Percentiles rank a stretch among this genome's conserved stretches.
Conservation (phyloP, 257 asterid genomes). For the Solanum arcanum region DNA sequence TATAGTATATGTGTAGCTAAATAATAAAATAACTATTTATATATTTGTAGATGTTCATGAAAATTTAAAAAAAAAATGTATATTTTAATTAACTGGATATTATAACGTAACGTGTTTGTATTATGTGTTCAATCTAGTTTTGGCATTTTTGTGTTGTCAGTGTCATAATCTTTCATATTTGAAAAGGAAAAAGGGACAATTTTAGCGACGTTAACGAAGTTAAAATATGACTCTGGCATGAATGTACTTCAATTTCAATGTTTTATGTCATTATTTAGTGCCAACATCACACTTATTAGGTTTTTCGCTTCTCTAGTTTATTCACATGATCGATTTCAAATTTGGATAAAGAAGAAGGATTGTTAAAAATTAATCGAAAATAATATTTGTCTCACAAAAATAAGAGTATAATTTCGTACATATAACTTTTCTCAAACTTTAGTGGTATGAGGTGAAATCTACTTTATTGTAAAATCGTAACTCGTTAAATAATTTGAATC, state of each 20-base stretch:
- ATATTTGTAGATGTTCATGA: not conserved
- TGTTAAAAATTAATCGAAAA: not conserved
- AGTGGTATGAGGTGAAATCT: not conserved
- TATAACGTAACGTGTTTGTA: not conserved
- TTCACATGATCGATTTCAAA: not conserved
- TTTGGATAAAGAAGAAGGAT: not conserved
- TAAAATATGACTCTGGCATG: not conserved
- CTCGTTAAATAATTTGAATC: not conserved
- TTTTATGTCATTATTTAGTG: not conserved
- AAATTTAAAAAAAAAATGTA: not conserved
- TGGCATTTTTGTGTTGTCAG: not conserved
- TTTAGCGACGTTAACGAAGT: not conserved
- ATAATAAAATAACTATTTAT: no score
- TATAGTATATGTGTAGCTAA: not conserved
- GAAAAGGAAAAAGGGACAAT: not conserved
- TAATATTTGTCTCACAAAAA: not conserved
- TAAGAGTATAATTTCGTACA: not conserved
- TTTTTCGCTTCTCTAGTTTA: not conserved
- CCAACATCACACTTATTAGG: not conserved
- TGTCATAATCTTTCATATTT: not conserved
- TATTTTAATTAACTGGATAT: not conserved
- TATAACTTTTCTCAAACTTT: not conserved
- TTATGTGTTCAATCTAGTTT: not conserved
- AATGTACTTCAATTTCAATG: not conserved
- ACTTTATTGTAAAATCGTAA: not conserved